These are phyloP conservation scores for Exophiala dermatitidis DNA, from an alignment of 2,329 filamentous ascomycete species.

Conservation along the genomic window DNA sequence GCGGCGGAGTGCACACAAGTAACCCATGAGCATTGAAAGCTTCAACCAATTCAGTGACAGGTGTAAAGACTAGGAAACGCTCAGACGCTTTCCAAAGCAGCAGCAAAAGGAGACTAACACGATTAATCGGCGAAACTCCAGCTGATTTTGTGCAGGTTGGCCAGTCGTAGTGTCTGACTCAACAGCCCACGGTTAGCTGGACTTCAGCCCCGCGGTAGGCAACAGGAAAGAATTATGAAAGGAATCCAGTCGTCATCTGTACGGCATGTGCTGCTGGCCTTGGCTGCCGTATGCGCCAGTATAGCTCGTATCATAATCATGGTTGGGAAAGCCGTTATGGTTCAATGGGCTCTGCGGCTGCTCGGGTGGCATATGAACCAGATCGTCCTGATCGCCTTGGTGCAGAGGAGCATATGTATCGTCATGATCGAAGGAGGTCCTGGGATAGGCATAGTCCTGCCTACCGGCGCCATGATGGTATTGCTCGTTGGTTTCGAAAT, in stretches of 20 bases:
- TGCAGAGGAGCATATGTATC: slow-evolving; percentile 47
- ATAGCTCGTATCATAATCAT: slow-evolving; percentile 40
- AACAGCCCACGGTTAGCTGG: no score
- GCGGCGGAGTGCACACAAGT: no score
- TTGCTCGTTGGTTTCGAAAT: slow-evolving; percentile 37
- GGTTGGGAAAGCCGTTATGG: slow-evolving; percentile 31
- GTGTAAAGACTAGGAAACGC: no score
- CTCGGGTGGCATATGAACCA: slow-evolving; percentile 28
- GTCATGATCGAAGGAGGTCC: slow-evolving; percentile 39
- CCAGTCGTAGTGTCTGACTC: no score
- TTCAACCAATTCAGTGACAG: no score
- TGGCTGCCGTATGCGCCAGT: slow-evolving; percentile 32
- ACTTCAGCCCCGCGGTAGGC: no score
- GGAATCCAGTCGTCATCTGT: slow-evolving; percentile 16
- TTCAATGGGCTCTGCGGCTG: slow-evolving; percentile 31
- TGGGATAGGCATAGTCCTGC: slow-evolving; percentile 40
- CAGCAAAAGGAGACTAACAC: no score
- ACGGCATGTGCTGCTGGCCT: slow-evolving; percentile 18
- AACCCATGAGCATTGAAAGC: no score
- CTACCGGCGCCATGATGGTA: slow-evolving; percentile 25
- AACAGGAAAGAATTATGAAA: neutral
- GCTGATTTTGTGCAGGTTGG: no score
- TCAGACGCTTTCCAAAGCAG: no score
- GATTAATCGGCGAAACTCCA: no score
- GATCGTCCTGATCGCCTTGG: slow-evolving; percentile 40